Evolutionary conservation across 2,329 filamentous ascomycete species (phyloP), one percentile per base, ranked within the genome.

Genomic region (Madurella mycetomatis): DNA sequence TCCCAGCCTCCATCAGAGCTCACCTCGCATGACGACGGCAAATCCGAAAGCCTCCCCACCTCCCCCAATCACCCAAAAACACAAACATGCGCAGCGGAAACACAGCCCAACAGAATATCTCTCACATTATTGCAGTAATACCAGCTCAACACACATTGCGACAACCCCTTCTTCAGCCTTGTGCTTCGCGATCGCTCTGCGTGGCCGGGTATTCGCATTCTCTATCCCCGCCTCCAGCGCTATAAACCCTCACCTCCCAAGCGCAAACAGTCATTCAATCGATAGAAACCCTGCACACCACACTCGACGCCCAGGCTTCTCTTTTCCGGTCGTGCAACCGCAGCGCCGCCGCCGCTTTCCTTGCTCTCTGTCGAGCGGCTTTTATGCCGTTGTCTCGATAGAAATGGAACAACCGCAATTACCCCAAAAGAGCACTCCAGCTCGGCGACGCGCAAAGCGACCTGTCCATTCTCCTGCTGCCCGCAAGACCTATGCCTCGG

Each of bases 401-500:
- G 40, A 57, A 47, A 49, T 40, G 30, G 37, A 50, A 43, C 65
- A 71, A 59, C 66, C 66, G 54, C 63, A 62, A 55, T 41, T 52
- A 15, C 60, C 56, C 34, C 34, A 37, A 49, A 56, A 53, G 63
- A 69, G 68, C 49, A 72, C 72, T 48, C 71, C 73, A 41, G 71
- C 66, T 58, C 65, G 74, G 61, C 70, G 76, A 65, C 66, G 73
- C 65, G 62, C 70, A 65, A 67, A 73, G 55, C 67, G 69, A 60
- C 66, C 63, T 59, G 61, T 69, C 41, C 69, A 67, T 49, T 64
- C 66, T 16, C 64, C 74, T 15, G 70, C 74, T 13, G 70, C 69
- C 11, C 76, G 76, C 56, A 83, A 79, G 67, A 76, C 74, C n/a
- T 83, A 83, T 62, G 80, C 78, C 19, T 84, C 81, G 3, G 81